These are phyloP conservation scores for Blastocystis sp. DNA, from an alignment of 352 stramenopile genomes.

Conservation along the genomic window DNA sequence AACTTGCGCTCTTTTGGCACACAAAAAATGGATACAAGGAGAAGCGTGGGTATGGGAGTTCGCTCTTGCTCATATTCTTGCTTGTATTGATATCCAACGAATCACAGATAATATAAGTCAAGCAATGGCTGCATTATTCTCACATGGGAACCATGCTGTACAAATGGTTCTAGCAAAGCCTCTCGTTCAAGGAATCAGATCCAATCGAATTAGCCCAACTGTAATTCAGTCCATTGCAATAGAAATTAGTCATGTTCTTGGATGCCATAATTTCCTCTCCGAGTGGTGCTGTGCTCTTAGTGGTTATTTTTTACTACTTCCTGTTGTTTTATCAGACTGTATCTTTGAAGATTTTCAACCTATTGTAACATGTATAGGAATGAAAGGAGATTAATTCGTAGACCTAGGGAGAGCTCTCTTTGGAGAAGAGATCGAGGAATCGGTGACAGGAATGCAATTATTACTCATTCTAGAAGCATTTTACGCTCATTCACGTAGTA, in stretches of 20 bases:
- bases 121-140: background rate
- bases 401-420: no score
- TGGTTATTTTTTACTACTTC: conserved; percentile 8
- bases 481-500: background rate
- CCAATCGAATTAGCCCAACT: background rate
- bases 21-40: background rate
- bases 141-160: background rate
- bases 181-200: background rate
- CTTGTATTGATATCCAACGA: no score
- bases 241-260: background rate
- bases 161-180: background rate
- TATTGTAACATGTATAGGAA: no score
- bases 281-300: conserved; percentile 41
- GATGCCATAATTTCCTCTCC: conserved; percentile 22
- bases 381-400: no score
- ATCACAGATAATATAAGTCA: no score
- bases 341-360: no score
- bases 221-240: background rate
- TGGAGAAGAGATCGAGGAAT: no score
- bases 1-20: background rate
- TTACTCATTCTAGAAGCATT: background rate
- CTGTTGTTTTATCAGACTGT: background rate
- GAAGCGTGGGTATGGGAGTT: conserved; percentile 29
- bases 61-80: background rate
- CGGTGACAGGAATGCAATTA: no score